Evolutionary conservation across 306 rosid species (phyloP).

Genomic region (Comarum palustre): DNA sequence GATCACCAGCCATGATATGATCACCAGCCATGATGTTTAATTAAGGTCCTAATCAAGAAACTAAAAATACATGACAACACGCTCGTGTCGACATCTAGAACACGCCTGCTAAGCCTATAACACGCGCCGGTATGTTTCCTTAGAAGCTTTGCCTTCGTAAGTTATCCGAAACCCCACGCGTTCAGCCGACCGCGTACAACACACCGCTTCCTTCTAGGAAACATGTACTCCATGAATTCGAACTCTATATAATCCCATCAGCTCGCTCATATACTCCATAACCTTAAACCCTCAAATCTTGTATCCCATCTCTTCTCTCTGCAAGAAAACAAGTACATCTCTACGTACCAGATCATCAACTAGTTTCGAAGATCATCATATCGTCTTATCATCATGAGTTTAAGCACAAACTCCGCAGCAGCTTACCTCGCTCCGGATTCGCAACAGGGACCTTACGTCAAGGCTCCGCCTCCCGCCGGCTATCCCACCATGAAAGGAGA

Average conservation of each 20-base stretch:
- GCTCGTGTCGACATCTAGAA: no score
- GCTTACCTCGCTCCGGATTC: slow-evolving; percentile 39
- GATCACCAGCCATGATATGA: no score
- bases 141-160: neutral
- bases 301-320: neutral
- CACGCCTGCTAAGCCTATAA: neutral
- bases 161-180: neutral
- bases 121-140: neutral
- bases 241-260: neutral
- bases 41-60: no score
- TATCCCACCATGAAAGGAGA: slow-evolving; percentile 58
- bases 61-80: no score
- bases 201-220: slow-evolving; percentile 12
- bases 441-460: slow-evolving; percentile 27
- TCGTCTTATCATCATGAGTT: neutral
- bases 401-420: neutral
- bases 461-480: slow-evolving; percentile 61
- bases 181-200: neutral
- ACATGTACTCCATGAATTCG: neutral
- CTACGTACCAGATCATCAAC: neutral
- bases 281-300: neutral
- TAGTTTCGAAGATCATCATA: neutral
- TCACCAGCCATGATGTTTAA: no score
- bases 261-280: neutral
- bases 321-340: neutral